Evolutionary conservation across 2,329 filamentous ascomycete genomes (phyloP).

Genomic region (Delphinella strobiligena): DNA sequence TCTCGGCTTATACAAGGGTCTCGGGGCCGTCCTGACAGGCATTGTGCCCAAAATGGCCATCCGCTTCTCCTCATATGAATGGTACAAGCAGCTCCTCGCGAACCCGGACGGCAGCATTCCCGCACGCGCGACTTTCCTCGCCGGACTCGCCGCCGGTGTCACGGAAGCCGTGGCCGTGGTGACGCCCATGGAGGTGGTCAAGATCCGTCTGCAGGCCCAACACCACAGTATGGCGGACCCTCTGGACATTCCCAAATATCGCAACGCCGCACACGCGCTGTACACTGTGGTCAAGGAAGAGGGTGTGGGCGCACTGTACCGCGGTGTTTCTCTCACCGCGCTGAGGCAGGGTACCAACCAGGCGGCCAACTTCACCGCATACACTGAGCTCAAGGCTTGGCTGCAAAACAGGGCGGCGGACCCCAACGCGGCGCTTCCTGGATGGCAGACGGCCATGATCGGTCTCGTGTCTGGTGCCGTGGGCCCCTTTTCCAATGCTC

Average conservation of each 20-base stretch:
- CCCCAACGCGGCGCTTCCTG: constrained; percentile 57
- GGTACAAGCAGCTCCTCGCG: constrained; percentile 76
- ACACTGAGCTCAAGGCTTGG: constrained; percentile 78
- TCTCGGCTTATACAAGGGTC: constrained; percentile 88
- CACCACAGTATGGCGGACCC: constrained; percentile 97
- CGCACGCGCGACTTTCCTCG: constrained; percentile 61
- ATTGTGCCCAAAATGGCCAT: constrained; percentile 99
- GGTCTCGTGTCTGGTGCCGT: constrained; percentile 87
- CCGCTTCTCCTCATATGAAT: constrained; percentile 93
- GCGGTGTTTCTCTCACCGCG: constrained; percentile 86
- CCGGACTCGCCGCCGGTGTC: constrained; percentile 82
- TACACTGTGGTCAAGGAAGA: constrained; percentile 92
- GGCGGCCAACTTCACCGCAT: constrained; percentile 97
- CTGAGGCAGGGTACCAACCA: constrained; percentile 93
- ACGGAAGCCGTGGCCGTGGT: constrained; percentile 95
- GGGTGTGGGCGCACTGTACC: constrained; percentile 75
- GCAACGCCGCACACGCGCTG: constrained; percentile 70
- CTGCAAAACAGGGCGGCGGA: constrained; percentile 63
- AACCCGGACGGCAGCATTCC: constrained; percentile 49
- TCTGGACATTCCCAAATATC: constrained; percentile 91
- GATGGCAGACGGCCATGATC: constrained; percentile 83
- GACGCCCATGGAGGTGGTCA: constrained; percentile 98
- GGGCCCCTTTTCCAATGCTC: constrained; percentile 90
- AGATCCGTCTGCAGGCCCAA: constrained; percentile 95
- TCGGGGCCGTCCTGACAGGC: constrained; percentile 91